Base-by-base conservation (phyloP, 1,284 basidiomycete genomes). In the Ceratobasidium sp. region DNA sequence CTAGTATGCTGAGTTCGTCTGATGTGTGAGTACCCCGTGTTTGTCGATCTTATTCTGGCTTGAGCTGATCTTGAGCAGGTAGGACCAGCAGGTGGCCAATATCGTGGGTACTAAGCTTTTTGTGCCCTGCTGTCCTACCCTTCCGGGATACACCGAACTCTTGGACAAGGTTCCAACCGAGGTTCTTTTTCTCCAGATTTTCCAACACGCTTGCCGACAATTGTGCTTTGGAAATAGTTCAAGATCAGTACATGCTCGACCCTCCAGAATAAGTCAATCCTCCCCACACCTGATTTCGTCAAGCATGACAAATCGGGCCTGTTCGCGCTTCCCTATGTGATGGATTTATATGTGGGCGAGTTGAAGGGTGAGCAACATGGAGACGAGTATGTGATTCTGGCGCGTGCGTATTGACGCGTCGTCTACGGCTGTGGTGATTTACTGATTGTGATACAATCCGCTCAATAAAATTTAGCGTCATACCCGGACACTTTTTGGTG, bases 381-480 rank as follows among this genome's bases (percentile, higher is more conserved):
- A 42, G 83, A 84, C 51, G 85, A 88, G 72, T 92, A 94, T 82
- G 87, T 87, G 59, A 83, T 92, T 36, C 79, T 96, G 82, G 94
- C 94, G 77, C 79, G 89, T 83, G 49, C 16, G 33, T 63, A 40
- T 58, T 42, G 75, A 16, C 30, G 28, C 44, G 58, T 48, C 58
- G 49, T 58, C 21, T 9, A 46, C 2, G n/a, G 12, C 23, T 9
- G 14, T 38, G 16, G 6, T 67, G 30, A 58, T 51, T 21, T 18
- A 59, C 53, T 54, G 30, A 54, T 36, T 14, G 5, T 30, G 18
- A 30, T 38, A 38, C 40, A 1, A 21, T 2, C 62, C 94, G 92
- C 80, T 94, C 76, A 94, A 94, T 81, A 94, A 93, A n/a, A 78
- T 96, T 86, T 79, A 88, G 92, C n/a, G 86, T 95, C 9, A 85